Conservation (phyloP, 2,329 filamentous ascomycete genomes). For the Neobulgaria alba region DNA sequence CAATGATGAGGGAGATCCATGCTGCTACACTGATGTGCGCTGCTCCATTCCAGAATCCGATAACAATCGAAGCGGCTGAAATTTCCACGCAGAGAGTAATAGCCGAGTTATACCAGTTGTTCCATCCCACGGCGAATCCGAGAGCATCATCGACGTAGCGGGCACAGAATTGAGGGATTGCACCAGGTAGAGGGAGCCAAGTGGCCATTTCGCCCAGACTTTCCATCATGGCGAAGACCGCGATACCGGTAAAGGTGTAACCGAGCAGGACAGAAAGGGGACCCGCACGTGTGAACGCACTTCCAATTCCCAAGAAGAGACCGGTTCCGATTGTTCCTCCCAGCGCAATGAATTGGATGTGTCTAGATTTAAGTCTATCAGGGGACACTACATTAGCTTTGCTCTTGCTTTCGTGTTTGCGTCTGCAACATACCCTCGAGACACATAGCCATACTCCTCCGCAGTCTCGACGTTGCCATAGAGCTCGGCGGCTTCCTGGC, state of each 20-base stretch:
- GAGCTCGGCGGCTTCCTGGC: conserved; percentile 41
- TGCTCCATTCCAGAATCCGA: conserved; percentile 37
- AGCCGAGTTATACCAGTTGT: conserved; percentile 27
- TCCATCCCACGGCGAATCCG: conserved; percentile 46
- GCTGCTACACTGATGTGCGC: conserved; percentile 23
- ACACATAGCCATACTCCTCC: conserved; percentile 42
- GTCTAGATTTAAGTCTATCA: conserved; percentile 36
- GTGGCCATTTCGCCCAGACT: conserved; percentile 45
- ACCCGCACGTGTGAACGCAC: conserved; percentile 43
- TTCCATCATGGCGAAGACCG: conserved; percentile 42
- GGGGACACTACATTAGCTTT: neutral
- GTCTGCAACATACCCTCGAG: conserved; percentile 33
- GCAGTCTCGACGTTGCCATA: conserved; percentile 43
- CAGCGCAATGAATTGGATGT: conserved; percentile 51
- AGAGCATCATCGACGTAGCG: conserved; percentile 41
- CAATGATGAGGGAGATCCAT: conserved; percentile 36
- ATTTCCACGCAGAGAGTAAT: conserved; percentile 38
- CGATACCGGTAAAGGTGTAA: conserved; percentile 42
- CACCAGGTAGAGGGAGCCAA: conserved; percentile 43
- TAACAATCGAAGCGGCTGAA: conserved; percentile 39
- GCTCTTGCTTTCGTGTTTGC: no score
- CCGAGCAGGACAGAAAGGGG: conserved; percentile 44
- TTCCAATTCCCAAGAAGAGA: conserved; percentile 45
- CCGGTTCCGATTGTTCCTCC: conserved; percentile 49
- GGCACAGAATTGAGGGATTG: conserved; percentile 39